These are phyloP conservation scores for Calcarisporium arbuscula DNA, from an alignment of 2,329 filamentous ascomycete genomes.

Conservation along the genomic window DNA sequence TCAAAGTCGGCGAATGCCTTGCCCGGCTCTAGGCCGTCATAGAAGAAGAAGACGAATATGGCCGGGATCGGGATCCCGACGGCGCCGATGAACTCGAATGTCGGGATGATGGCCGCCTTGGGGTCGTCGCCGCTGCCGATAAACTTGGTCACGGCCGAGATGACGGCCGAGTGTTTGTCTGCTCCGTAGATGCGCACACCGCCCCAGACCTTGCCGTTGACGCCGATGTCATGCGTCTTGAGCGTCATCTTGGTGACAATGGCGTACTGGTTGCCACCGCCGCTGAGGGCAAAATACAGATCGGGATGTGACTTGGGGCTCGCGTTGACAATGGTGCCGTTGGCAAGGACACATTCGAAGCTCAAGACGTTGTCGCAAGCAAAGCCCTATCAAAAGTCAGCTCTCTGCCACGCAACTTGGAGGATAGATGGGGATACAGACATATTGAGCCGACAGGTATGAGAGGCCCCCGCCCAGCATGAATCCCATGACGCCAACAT, in stretches of 20 bases:
- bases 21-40: conserved; percentile 50
- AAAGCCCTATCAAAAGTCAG: too few relatives aligned
- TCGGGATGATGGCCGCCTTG: conserved; percentile 55
- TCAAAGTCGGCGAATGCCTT: conserved; percentile 51
- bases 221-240: conserved; percentile 31
- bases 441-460: conserved; percentile 44
- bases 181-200: conserved; percentile 30
- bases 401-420: too few relatives aligned
- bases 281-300: conserved; percentile 51
- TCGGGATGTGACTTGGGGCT: conserved; percentile 36
- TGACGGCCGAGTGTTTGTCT: conserved; percentile 26
- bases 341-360: conserved; percentile 38
- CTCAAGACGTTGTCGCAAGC: conserved; percentile 36
- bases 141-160: conserved; percentile 46
- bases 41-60: conserved; percentile 55
- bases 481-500: conserved; percentile 41
- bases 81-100: conserved; percentile 30
- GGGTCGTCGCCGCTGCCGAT: conserved; percentile 51
- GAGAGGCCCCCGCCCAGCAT: conserved; percentile 49
- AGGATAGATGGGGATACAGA: too few relatives aligned
- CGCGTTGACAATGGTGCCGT: conserved; percentile 36
- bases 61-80: conserved; percentile 31
- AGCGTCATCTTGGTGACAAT: conserved; percentile 43
- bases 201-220: conserved; percentile 35
- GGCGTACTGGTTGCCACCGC: conserved; percentile 52